Evolutionary conservation across 2,329 filamentous ascomycete species (phyloP).

Genomic region (Aspergillus brunneoviolaceus): DNA sequence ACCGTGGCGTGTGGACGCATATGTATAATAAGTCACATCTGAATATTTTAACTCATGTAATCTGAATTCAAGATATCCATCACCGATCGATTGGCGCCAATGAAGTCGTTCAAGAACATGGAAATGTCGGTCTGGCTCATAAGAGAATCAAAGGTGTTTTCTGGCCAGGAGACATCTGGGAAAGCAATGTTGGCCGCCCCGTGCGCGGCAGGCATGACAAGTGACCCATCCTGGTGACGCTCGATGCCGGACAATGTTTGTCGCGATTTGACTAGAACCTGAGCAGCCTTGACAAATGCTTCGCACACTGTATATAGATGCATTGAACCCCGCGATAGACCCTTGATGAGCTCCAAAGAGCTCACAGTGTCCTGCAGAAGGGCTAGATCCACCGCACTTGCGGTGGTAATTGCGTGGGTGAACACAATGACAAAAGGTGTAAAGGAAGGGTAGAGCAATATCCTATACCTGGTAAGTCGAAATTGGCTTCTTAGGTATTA

Average conservation of each 20-base stretch:
- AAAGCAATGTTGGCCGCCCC: constrained; percentile 23
- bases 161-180: constrained; percentile 26
- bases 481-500: neutral
- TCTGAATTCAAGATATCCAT: constrained; percentile 26
- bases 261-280: constrained; percentile 23
- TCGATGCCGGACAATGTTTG: constrained; percentile 25
- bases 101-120: constrained; percentile 29
- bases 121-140: constrained; percentile 27
- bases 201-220: constrained; percentile 19
- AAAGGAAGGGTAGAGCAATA: constrained; percentile 28
- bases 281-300: constrained; percentile 25
- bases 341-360: constrained; percentile 23
- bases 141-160: constrained; percentile 20
- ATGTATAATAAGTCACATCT: neutral
- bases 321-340: constrained; percentile 21
- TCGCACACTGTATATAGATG: constrained; percentile 24
- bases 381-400: constrained; percentile 20
- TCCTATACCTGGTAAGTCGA: constrained; percentile 13
- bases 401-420: constrained; percentile 29
- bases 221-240: constrained; percentile 24
- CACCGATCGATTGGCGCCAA: constrained; percentile 26
- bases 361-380: constrained; percentile 25
- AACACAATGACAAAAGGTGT: constrained; percentile 31
- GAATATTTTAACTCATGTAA: constrained; percentile 15
- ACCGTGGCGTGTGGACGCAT: neutral